Base-by-base conservation (phyloP, 2,329 filamentous ascomycete species). In the Claviceps maximensis region DNA sequence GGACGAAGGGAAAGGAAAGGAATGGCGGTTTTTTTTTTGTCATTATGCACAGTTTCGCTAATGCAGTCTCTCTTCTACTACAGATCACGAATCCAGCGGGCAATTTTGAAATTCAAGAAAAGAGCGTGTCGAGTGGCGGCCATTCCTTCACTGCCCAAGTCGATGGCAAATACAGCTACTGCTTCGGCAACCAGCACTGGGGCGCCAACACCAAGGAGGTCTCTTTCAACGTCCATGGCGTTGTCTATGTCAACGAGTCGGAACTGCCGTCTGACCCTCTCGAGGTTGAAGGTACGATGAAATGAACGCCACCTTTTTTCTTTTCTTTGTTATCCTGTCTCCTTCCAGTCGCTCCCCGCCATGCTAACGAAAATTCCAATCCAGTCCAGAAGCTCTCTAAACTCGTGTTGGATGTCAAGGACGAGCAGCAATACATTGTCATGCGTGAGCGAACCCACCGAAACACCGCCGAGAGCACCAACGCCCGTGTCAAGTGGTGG, bases 141-240 rank as follows among this genome's bases (percentile, higher is more conserved):
- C 89, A 94, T 74, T 87, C 87, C 54, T 97, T 98, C 72, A 86
- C 83, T 41, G 90, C 93, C 50, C 75, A 78, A 62, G 73, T 83
- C 65, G 90, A 98, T 69, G 93, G 93, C 59, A 89, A 87, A 73
- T 96, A 87, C 74, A 76, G 80, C 54, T 98, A 98, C 82, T 98
- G 93, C 82, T 98, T 98, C 75, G 94, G 93, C 72, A 98, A 98
- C 73, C 91, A 97, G 76, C 86, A 93, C 70, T 98, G 91, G 89
- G 87, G 88, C 55, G 89, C 90, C 55, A 89, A 89, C 70, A 94
- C 83, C 67, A 98, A 98, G 74, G 93, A 98, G 71, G 91, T 98
- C 52, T 95, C 89, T 53, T 98, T 98, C 82, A 98, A 98, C 70
- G 93, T 98, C 51, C 93, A 98, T 72, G 93, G 93, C 62, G 89